phyloP scores from a whole-genome alignment of 2,329 filamentous ascomycete genomes.

The Cadophora gregata region DNA sequence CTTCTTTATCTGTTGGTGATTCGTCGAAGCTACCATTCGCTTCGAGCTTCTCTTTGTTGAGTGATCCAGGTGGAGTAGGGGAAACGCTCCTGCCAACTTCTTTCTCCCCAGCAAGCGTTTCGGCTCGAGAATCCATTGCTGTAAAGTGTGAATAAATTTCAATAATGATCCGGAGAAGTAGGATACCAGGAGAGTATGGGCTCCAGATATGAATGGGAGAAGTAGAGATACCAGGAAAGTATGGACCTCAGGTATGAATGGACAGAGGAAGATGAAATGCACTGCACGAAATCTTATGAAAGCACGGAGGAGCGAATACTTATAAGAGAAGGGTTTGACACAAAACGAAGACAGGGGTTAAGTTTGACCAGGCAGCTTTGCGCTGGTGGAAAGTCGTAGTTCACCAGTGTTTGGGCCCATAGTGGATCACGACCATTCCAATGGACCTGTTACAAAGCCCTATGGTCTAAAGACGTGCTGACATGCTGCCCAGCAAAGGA shows the following conservation, averaged over 20 bases:
- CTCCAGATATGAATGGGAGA: neutral
- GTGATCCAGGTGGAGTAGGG: conserved; percentile 28
- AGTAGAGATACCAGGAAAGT: too few relatives aligned
- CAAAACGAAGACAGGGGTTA: conserved; percentile 5
- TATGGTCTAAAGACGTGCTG: neutral
- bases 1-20: conserved; percentile 31
- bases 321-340: conserved; percentile 6
- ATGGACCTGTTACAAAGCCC: neutral
- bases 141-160: conserved; percentile 10
- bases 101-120: conserved; percentile 34
- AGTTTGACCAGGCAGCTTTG: conserved; percentile 10
- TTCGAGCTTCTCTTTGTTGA: conserved; percentile 28
- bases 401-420: neutral
- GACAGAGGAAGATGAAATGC: neutral
- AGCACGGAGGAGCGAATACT: conserved; percentile 11
- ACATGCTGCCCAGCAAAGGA: neutral
- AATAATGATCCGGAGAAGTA: neutral
- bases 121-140: conserved; percentile 33
- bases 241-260: neutral
- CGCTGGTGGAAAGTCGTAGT: neutral
- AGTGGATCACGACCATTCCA: neutral
- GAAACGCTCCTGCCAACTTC: conserved; percentile 32
- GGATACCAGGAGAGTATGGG: neutral
- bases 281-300: neutral
- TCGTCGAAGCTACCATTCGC: conserved; percentile 21